Conservation (phyloP, 192 early-diverging fungal genomes). For the Podila epigama region DNA sequence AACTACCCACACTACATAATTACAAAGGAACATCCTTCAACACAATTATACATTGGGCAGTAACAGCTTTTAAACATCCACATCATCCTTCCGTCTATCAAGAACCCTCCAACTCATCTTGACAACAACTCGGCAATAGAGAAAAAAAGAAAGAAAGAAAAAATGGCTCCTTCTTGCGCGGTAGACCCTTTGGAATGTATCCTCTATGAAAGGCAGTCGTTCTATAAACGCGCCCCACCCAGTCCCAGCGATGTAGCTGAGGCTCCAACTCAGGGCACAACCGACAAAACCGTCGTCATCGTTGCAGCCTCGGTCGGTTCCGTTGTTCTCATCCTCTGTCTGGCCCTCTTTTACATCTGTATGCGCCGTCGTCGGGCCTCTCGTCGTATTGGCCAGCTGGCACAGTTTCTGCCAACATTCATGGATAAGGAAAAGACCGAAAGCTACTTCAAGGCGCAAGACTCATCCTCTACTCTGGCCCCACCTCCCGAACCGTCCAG, state of each 20-base stretch:
- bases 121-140: not conserved
- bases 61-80: too few relatives aligned
- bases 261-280: not conserved
- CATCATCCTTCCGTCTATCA: too few relatives aligned
- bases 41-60: too few relatives aligned
- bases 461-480: slow-evolving; percentile 23
- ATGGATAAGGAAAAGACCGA: slow-evolving; percentile 49
- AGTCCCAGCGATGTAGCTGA: not conserved
- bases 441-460: slow-evolving; percentile 27
- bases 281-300: slow-evolving; percentile 11
- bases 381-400: slow-evolving; percentile 33
- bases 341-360: slow-evolving; percentile 31
- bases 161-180: slow-evolving; percentile 25
- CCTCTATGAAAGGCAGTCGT: slow-evolving; percentile 1
- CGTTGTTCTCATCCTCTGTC: slow-evolving; percentile 13
- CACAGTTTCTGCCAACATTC: slow-evolving; percentile 39
- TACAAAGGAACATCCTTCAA: not conserved
- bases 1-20: not conserved
- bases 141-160: not conserved
- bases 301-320: slow-evolving; percentile 11
- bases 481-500: slow-evolving; percentile 12
- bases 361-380: slow-evolving; percentile 40
- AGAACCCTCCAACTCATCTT: not conserved
- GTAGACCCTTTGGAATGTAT: slow-evolving; percentile 43
- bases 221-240: slow-evolving; percentile 31